Base-by-base conservation (phyloP, 2,329 filamentous ascomycete genomes). In the Monilinia laxa region DNA sequence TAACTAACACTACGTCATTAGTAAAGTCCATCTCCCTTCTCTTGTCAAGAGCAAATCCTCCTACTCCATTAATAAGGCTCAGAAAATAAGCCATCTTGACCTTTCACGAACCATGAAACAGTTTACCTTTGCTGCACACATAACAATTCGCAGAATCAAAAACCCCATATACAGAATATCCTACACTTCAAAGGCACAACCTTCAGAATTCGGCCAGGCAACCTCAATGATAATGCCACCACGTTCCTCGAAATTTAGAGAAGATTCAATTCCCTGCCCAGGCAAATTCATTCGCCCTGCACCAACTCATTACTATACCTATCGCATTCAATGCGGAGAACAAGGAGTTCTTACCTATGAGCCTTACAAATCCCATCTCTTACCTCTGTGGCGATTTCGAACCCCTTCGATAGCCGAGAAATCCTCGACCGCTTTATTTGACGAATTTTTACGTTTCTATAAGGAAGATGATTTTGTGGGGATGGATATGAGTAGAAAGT, bases 401-500 rank as follows among this genome's bases (percentile, higher is more conserved):
- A 86, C 82, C 0, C 76, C 80, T 0, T 71, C 79, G 0, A 79
- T 87, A n/a, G 85, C 85, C 0, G 75, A 75, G 1, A 75, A 79
- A 51, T 86, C 83, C 55, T 83, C 84, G 0, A 62, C 75, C 0
- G 78, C 78, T 0, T 79, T 88, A 0, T 84, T 80, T 75, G 65
- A 70, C 0, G 79, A 81, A 3, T 89, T 88, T 70, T 73, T 82
- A 18, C 76, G 78, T 12, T 88, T 86, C 71, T 78, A 83, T n/a
- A 72, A 74, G 1, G 71, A 78, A 9, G 77, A 77, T 4, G 86
- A 88, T 73, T 86, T 89, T 66, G 83, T 88, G 0, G 86, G 87
- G 14, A 87, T 87, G 79, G 86, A 89, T 66, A 88, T 88, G 85
- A 77, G 81, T 23, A 78, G 85, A 35, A 89, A 88, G 72, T 89